Base-by-base conservation (phyloP, 495 filamentous ascomycete species). In the Elaphomyces granulatus region DNA sequence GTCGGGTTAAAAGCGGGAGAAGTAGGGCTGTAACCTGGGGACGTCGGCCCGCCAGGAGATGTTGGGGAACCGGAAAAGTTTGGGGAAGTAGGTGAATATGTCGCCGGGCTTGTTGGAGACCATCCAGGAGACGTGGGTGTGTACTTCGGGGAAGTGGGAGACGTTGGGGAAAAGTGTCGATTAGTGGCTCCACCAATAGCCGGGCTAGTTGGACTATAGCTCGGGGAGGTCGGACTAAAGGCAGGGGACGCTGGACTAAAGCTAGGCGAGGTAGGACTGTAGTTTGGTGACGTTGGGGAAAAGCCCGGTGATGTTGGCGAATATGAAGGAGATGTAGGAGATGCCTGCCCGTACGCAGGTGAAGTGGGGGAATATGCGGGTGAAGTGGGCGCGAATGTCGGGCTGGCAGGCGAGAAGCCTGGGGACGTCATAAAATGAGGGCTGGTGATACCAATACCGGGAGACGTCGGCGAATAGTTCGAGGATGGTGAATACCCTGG, bases 301-400 rank as follows among this genome's bases (percentile, higher is more conserved):
- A 86, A 88, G 36, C 66, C 79, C 20, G 87, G 87, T 31, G 84
- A 92, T 0, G 83, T 87, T 0, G 85, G 85, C 47, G 78, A 85
- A 54, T 85, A 88, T 32, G 70, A 77, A 8, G 83, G 83, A 2
- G 71, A 77, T 0, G 77, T 77, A 6, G 78, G 79, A 2, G 78
- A 81, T 9, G 64, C 70, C 37, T 69, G 78, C 34, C 63, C 64
- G 61, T 77, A 74, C 42, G 68, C 66, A 43, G 85, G 85, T 17
- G 83, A 88, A 2, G 81, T 81, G 1, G 85, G 85, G 17, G 83
- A 87, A 60, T 92, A 93, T 0, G 79, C 83, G 20, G 84, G 83
- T 20, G 80, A 87, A 1, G 77, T 72, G 1, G 83, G 80, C 12
- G 68, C 75, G 54, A 86, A 87, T 21, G 72, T 68, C 12, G 77